A percentile compares a stretch with the other conserved stretches of the same genome.
Evolutionary conservation across 2,329 filamentous ascomycete species (phyloP).

Genomic region (Dactylellina leptospora): DNA sequence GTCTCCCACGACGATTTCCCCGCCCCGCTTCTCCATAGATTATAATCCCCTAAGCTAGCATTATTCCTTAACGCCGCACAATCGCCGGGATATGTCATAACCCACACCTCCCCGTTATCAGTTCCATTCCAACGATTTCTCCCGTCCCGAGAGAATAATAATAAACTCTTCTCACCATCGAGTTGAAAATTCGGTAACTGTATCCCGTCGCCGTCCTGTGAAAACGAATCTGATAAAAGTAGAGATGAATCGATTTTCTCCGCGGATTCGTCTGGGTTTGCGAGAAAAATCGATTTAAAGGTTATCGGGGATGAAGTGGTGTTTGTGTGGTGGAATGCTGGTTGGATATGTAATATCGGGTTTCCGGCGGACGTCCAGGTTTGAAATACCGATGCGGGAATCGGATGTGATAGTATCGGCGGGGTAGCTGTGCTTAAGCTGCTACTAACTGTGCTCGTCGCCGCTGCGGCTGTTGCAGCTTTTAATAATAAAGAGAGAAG

Average conservation of each 20-base stretch:
- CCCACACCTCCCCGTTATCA: constrained; percentile 32
- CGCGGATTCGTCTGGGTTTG: constrained; percentile 1
- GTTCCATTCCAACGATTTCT: neutral
- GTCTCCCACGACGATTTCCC: constrained; percentile 22
- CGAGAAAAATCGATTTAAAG: constrained; percentile 43
- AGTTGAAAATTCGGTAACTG: constrained; percentile 36
- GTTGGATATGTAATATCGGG: constrained; percentile 46
- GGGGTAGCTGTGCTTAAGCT: neutral
- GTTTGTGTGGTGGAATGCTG: constrained; percentile 30
- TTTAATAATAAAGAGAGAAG: too few relatives aligned
- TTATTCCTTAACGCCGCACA: constrained; percentile 5
- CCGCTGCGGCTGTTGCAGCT: too few relatives aligned
- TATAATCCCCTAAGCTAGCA: constrained; percentile 11
- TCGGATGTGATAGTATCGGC: constrained; percentile 1
- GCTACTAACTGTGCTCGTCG: too few relatives aligned
- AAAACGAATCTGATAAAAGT: constrained; percentile 24
- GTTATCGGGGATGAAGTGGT: constrained; percentile 7
- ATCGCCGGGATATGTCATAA: constrained; percentile 16
- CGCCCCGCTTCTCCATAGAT: neutral
- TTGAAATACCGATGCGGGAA: constrained; percentile 38
- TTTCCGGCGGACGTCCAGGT: constrained; percentile 39
- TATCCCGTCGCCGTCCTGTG: constrained; percentile 31
- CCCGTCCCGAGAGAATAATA: constrained; percentile 9
- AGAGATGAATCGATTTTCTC: constrained; percentile 12
- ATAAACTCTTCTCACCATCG: neutral